Percentiles rank a stretch among this genome's conserved stretches.
These are phyloP conservation scores for Pneumocystis oryctolagi DNA, from an alignment of 1,139 yeast species.

Conservation along the genomic window DNA sequence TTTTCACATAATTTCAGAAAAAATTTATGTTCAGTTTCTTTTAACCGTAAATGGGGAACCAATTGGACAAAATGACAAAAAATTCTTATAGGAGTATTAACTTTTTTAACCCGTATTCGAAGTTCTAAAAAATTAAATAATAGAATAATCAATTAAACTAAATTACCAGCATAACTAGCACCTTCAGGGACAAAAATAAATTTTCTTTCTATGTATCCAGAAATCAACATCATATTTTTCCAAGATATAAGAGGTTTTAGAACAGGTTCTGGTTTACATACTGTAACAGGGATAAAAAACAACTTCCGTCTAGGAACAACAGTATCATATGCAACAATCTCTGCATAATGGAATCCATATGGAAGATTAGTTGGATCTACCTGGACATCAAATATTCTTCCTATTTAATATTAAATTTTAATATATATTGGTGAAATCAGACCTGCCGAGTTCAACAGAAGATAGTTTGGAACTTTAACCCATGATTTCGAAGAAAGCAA, in stretches of 20 bases:
- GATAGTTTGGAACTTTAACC: constrained; percentile 9
- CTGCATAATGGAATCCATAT: constrained; percentile 9
- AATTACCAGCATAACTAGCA: constrained; percentile 1
- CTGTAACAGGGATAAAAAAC: constrained; percentile 11
- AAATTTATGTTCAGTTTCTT: constrained; percentile 6
- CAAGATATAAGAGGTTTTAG: constrained; percentile 1
- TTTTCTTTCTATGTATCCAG: constrained; percentile 10
- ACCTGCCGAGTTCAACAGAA: constrained; percentile 10
- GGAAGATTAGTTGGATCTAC: constrained; percentile 9
- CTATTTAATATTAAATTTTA: background rate
- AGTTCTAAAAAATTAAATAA: constrained; percentile 4
- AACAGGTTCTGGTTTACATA: constrained; percentile 9
- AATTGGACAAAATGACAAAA: constrained; percentile 9
- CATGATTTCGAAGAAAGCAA: constrained; percentile 8
- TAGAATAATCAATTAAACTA: background rate
- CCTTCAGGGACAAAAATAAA: constrained; percentile 12
- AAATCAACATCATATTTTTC: constrained; percentile 3
- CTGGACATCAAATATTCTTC: constrained; percentile 7
- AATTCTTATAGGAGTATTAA: constrained; percentile 8
- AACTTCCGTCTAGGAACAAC: constrained; percentile 4
- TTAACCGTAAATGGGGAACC: constrained; percentile 8
- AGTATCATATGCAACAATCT: constrained; percentile 7
- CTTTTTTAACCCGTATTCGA: constrained; percentile 3
- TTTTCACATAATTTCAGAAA: constrained; percentile 6
- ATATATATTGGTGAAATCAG: background rate